phyloP scores from a whole-genome alignment of 768 basidiomycete genomes.

The Kondoa malvinella region DNA sequence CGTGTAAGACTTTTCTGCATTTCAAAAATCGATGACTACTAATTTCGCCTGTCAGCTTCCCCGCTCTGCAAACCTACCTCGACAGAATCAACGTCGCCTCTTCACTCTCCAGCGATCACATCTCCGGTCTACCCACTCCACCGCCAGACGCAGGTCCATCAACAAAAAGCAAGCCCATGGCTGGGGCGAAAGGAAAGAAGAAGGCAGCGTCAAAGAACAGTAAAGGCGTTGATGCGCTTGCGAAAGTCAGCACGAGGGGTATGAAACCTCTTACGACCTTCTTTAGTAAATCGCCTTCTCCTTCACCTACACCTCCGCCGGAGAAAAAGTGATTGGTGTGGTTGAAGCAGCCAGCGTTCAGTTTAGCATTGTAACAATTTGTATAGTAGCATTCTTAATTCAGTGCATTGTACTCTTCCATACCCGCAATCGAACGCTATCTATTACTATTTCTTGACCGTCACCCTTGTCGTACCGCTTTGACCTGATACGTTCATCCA shows the following conservation, averaged over 20 bases:
- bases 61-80: not conserved
- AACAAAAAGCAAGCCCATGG: not conserved
- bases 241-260: slow-evolving; percentile 1
- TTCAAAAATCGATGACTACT: not conserved
- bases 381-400: not conserved
- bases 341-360: not conserved
- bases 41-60: not conserved
- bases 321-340: not conserved
- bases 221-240: not conserved
- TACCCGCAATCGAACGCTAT: slow-evolving; percentile 20
- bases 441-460: slow-evolving; percentile 24
- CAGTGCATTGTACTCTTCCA: slow-evolving; percentile 16
- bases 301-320: not conserved
- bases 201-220: not conserved
- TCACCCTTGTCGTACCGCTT: slow-evolving; percentile 11
- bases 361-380: not conserved
- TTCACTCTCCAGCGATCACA: not conserved
- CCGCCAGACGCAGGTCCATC: not conserved
- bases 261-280: slow-evolving; percentile 8
- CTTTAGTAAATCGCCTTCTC: not conserved
- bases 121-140: not conserved
- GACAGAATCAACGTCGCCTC: not conserved
- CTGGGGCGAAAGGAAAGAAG: not conserved
- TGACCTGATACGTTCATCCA: not conserved
- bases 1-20: not conserved